phyloP scores from a whole-genome alignment of 352 stramenopile species.

The Phytophthora rubi region DNA sequence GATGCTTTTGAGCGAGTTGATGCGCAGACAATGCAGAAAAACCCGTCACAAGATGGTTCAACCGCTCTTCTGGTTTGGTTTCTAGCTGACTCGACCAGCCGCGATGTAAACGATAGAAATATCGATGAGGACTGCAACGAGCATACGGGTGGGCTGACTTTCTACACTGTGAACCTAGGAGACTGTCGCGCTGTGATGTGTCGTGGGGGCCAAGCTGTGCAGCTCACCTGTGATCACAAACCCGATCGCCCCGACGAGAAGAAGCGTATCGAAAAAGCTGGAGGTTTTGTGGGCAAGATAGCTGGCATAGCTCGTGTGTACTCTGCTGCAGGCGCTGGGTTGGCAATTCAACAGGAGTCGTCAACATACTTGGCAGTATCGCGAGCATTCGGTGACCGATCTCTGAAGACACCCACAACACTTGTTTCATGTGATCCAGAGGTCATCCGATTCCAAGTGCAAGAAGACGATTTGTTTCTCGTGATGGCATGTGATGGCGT shows the following conservation, averaged over 20 bases:
- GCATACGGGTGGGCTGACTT: constrained; percentile 22
- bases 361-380: constrained; percentile 64
- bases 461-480: constrained; percentile 57
- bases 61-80: constrained; percentile 66
- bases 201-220: constrained; percentile 42
- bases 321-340: constrained; percentile 47
- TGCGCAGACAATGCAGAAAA: constrained; percentile 51
- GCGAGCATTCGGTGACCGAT: constrained; percentile 63
- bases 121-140: neutral
- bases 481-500: constrained; percentile 69
- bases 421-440: constrained; percentile 67
- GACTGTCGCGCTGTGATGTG: constrained; percentile 72
- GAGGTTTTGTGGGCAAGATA: constrained; percentile 60
- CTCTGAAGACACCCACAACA: constrained; percentile 50
- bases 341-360: constrained; percentile 35
- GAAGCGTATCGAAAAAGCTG: constrained; percentile 53
- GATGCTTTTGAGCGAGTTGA: constrained; percentile 55
- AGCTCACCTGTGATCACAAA: constrained; percentile 68
- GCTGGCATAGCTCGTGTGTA: constrained; percentile 60
- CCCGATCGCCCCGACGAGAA: constrained; percentile 53
- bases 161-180: constrained; percentile 67
- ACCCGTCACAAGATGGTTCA: constrained; percentile 50
- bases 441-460: constrained; percentile 42
- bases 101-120: neutral
- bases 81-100: constrained; percentile 22